Evolutionary conservation across 140 eudicot genomes (phyloP).

Genomic region (Anethum foeniculum): DNA sequence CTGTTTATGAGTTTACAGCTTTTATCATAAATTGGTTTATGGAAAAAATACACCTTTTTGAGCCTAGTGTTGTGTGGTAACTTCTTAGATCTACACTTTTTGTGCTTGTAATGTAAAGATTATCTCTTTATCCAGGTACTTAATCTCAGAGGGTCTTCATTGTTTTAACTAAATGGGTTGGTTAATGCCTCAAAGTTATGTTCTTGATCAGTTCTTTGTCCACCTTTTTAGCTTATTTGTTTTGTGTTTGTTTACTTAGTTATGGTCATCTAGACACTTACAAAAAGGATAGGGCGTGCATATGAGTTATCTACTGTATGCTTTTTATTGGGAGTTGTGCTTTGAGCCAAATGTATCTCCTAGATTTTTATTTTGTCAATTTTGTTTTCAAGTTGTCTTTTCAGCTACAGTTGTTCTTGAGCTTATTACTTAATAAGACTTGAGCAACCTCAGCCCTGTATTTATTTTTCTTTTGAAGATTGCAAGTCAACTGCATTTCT

Average conservation of each 20-base stretch:
- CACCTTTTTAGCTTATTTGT: conserved; percentile 1
- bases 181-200: not conserved
- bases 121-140: not conserved
- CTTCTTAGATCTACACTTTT: conserved; percentile 6
- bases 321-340: conserved; percentile 19
- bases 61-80: not conserved
- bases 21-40: conserved; percentile 5
- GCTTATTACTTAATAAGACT: not conserved
- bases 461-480: not conserved
- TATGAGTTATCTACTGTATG: not conserved
- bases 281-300: conserved; percentile 2
- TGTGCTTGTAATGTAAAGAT: not conserved
- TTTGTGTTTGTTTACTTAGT: not conserved
- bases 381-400: not conserved
- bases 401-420: conserved; percentile 9
- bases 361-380: not conserved
- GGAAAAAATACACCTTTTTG: not conserved
- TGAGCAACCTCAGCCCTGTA: not conserved
- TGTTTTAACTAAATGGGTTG: not conserved
- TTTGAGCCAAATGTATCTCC: not conserved
- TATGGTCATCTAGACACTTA: not conserved
- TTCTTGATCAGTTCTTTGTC: not conserved
- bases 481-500: not conserved
- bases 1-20: conserved; percentile 4
- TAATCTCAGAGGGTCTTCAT: not conserved